Percentiles rank a stretch among this genome's conserved stretches.
These are phyloP conservation scores for Favolaschia claudopus DNA, from an alignment of 768 basidiomycete genomes.

Conservation along the genomic window DNA sequence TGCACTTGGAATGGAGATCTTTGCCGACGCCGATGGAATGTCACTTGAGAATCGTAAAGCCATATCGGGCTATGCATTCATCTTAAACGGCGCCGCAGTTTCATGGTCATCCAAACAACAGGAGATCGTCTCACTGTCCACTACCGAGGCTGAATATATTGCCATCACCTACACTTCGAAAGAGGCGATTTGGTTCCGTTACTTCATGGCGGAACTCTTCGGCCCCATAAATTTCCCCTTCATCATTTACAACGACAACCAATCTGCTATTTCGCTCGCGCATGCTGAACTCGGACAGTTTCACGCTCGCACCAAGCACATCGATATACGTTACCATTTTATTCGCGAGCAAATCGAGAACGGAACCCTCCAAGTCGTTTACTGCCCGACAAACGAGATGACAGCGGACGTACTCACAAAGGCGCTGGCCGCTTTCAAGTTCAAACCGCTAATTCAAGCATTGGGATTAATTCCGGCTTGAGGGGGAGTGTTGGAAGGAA, in stretches of 20 bases:
- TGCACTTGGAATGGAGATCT: slow-evolving; percentile 3
- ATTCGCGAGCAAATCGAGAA: slow-evolving; percentile 4
- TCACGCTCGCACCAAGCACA: slow-evolving; percentile 14
- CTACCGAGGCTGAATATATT: slow-evolving; percentile 15
- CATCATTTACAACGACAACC: slow-evolving; percentile 15
- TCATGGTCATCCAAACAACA: slow-evolving; percentile 39
- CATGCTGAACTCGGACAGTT: slow-evolving; percentile 13
- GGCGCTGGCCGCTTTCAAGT: slow-evolving; percentile 11
- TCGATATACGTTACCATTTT: slow-evolving; percentile 15
- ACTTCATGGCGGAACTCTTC: slow-evolving; percentile 29
- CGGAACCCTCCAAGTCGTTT: background rate
- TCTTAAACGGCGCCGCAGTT: slow-evolving; percentile 29
- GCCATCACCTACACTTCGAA: slow-evolving; percentile 5
- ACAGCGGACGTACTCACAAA: slow-evolving; percentile 17
- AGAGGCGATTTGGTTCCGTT: slow-evolving; percentile 36
- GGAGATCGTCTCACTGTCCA: slow-evolving; percentile 23
- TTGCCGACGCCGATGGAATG: slow-evolving; percentile 15
- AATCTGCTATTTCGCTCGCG: slow-evolving; percentile 8
- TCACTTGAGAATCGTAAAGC: slow-evolving; percentile 10
- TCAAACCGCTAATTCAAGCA: slow-evolving; percentile 8
- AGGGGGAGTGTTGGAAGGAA: slow-evolving; percentile 22
- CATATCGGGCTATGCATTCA: slow-evolving; percentile 8
- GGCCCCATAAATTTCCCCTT: slow-evolving; percentile 16
- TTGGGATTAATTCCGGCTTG: slow-evolving; percentile 15
- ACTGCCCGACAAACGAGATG: slow-evolving; percentile 18